Percentiles rank a stretch among this genome's conserved stretches.
Conservation (phyloP, 306 rosid species). For the Begonia loranthoides region DNA sequence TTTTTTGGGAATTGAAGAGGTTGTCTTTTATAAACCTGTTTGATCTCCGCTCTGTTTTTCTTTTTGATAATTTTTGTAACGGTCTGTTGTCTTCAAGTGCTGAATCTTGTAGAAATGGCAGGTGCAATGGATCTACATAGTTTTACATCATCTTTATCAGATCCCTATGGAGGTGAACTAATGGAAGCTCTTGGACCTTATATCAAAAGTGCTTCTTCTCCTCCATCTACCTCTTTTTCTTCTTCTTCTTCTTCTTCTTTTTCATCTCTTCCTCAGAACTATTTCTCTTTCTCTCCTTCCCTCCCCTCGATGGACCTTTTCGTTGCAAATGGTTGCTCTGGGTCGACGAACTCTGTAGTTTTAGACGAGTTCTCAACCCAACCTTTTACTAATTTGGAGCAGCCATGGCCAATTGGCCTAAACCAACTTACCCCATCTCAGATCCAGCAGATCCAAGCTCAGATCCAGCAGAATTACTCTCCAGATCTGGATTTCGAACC, state of each 20-base stretch:
- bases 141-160: slow-evolving; percentile 33
- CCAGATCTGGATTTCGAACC: no score
- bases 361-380: slow-evolving; percentile 6
- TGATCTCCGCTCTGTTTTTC: slow-evolving; percentile 9
- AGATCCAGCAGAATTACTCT: slow-evolving; percentile 30
- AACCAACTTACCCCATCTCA: slow-evolving; percentile 53
- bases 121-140: slow-evolving; percentile 62
- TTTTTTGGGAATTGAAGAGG: slow-evolving; percentile 49
- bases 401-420: slow-evolving; percentile 43
- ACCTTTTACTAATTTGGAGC: background rate
- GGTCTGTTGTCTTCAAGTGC: no score
- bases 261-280: slow-evolving; percentile 4
- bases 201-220: slow-evolving; percentile 51
- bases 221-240: no score
- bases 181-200: slow-evolving; percentile 99
- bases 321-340: slow-evolving; percentile 25
- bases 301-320: slow-evolving; percentile 21
- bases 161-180: slow-evolving; percentile 62
- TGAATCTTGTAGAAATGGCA: slow-evolving; percentile 34
- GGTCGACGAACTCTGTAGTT: slow-evolving; percentile 26
- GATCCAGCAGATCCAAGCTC: slow-evolving; percentile 56
- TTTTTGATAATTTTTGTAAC: background rate
- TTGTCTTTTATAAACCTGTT: slow-evolving; percentile 80
- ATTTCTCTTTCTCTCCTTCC: slow-evolving; percentile 15
- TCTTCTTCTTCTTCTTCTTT: slow-evolving; percentile 1